A percentile compares a stretch with the other conserved stretches of the same genome.
Conservation (phyloP, 176 grass and related monocot species). For the Echinochloa phyllopogon region DNA sequence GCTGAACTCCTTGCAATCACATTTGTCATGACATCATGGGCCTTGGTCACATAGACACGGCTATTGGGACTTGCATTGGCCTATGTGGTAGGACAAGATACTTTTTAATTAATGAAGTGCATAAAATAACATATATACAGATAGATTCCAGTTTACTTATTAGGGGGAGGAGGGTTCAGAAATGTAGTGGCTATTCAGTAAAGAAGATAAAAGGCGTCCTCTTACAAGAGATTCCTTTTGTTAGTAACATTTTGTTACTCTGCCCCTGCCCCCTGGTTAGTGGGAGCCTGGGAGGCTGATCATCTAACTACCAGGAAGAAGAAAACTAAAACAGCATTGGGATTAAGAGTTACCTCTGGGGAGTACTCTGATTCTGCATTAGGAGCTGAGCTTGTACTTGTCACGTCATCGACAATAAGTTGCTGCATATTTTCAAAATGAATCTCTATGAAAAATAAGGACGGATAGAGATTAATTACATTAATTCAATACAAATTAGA, state of each 20-base stretch:
- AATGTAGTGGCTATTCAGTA: background rate
- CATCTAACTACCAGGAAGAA: background rate
- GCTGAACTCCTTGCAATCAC: slow-evolving; percentile 85
- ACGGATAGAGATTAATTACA: background rate
- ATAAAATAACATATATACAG: background rate
- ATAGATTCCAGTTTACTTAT: slow-evolving; percentile 3
- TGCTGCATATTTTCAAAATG: slow-evolving; percentile 60
- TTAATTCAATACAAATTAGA: slow-evolving; percentile 36
- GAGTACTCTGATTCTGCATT: slow-evolving; percentile 49
- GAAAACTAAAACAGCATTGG: slow-evolving; percentile 31
- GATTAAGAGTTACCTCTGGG: slow-evolving; percentile 63
- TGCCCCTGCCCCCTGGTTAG: background rate
- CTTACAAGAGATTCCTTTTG: background rate
- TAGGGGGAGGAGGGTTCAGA: background rate
- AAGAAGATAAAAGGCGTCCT: background rate
- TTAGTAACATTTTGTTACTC: background rate
- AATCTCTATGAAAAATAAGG: slow-evolving; percentile 30
- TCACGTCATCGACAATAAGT: slow-evolving; percentile 54
- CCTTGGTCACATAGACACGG: slow-evolving; percentile 72
- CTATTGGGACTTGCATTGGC: slow-evolving; percentile 57
- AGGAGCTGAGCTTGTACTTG: slow-evolving; percentile 54
- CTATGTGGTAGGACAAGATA: slow-evolving; percentile 41
- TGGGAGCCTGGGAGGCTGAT: background rate
- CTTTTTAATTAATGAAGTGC: background rate
- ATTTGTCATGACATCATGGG: slow-evolving; percentile 83